Evolutionary conservation across 2,329 filamentous ascomycete species (phyloP), one percentile per base, ranked within the genome.

Genomic region (Ophiostoma piceae): DNA sequence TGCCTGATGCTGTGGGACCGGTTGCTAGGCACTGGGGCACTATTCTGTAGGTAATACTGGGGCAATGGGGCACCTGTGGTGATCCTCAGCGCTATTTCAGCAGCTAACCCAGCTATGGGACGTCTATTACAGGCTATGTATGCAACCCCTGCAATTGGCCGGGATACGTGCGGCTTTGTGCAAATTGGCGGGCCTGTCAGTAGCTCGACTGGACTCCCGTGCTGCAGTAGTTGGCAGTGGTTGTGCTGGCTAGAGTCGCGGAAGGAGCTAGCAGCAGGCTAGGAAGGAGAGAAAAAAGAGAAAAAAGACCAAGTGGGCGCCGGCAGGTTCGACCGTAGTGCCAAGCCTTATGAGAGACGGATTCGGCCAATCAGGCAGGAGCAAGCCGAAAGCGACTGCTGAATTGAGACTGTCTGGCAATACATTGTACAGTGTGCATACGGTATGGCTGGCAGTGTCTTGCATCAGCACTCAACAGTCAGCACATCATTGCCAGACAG

Each of bases 171-270:
- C n/a, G 51, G 9, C 9, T 26, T 26, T 57, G 51, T 57, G 22
- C n/a, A 9, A 57, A 57, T 57, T 12, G 51, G 51, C 51, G 51
- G 51, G 51, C 51, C 51, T 57, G 51, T 57, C 51, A 57, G 22
- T 51, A 51, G 47, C 47, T 19, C 47, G 16, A 7, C 51, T 57
- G 51, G 22, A 26, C 51, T 57, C 51, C 51, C 51, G 22, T 57
- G 51, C 51, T 22, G n/a, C 26, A 32, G 57, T 32, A 60, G 54
- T 60, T 57, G 51, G 51, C 51, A 62, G 26, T 62, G 11, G 39
- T 41, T 3, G 39, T 12, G 39, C 39, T 12, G 12, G 39, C 39
- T 35, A 35, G 35, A 35, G 35, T 35, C 39, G 32, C 12, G 57
- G 57, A 29, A 62, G 57, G 57, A 22, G 57, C 57, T 62, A 62